phyloP scores from a whole-genome alignment of 1,284 basidiomycete genomes.

The Neolentinus lepideus region DNA sequence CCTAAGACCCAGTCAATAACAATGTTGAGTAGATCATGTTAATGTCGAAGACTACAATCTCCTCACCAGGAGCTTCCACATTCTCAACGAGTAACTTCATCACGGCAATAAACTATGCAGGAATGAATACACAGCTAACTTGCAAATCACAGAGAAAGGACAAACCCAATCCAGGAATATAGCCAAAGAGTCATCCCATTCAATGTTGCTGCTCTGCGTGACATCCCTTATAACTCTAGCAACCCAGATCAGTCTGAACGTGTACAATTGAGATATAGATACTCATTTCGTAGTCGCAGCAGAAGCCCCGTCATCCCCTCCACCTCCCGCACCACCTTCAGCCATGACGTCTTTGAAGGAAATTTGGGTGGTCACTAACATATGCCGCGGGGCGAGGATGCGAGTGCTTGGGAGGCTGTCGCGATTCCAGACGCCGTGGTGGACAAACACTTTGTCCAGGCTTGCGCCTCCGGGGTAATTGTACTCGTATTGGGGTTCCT shows the following conservation, averaged over 20 bases:
- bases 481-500: too few relatives aligned
- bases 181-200: conserved; percentile 47
- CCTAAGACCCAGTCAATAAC: conserved; percentile 77
- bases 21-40: conserved; percentile 65
- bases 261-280: neutral
- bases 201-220: conserved; percentile 33
- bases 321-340: too few relatives aligned
- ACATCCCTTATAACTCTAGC: conserved; percentile 39
- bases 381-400: too few relatives aligned
- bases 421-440: too few relatives aligned
- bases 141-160: conserved; percentile 7
- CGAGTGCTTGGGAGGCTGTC: too few relatives aligned
- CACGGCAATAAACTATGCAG: conserved; percentile 59
- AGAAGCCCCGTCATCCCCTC: too few relatives aligned
- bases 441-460: too few relatives aligned
- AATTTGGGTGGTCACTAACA: too few relatives aligned
- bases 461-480: too few relatives aligned
- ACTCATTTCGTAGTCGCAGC: conserved; percentile 67
- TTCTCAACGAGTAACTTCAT: conserved; percentile 75
- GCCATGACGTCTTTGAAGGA: too few relatives aligned
- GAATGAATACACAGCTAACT: conserved; percentile 4
- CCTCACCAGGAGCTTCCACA: conserved; percentile 48
- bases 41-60: conserved; percentile 60
- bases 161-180: conserved; percentile 72
- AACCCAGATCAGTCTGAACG: neutral